Percentiles rank a stretch among this genome's conserved stretches.
Conservation (phyloP, 2,329 filamentous ascomycete species). For the Paecilomyces sp. region DNA sequence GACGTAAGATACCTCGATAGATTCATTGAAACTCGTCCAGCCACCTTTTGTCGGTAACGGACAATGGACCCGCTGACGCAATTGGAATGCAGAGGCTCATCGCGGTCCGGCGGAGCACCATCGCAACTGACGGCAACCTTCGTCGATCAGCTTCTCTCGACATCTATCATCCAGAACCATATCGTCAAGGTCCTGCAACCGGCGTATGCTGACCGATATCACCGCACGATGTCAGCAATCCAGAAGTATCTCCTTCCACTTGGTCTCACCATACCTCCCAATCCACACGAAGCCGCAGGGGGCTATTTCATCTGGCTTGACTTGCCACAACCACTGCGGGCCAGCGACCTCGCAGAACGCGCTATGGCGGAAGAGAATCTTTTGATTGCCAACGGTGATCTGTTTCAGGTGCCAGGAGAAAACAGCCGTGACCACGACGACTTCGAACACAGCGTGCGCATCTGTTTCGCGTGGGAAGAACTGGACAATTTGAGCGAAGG, state of each 20-base stretch:
- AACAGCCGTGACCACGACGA: conserved; percentile 38
- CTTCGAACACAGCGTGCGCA: conserved; percentile 55
- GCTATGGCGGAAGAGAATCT: conserved; percentile 59
- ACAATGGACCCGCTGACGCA: conserved; percentile 6
- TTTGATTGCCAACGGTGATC: conserved; percentile 58
- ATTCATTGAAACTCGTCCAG: conserved; percentile 5
- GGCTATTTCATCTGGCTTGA: conserved; percentile 83
- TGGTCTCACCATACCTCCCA: conserved; percentile 42
- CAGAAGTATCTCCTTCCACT: conserved; percentile 54
- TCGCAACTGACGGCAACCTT: conserved; percentile 54
- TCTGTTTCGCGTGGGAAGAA: conserved; percentile 69
- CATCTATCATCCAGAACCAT: conserved; percentile 46
- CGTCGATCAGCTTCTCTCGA: conserved; percentile 47
- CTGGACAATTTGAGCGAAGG: conserved; percentile 61
- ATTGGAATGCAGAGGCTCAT: conserved; percentile 42
- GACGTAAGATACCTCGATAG: conserved; percentile 38
- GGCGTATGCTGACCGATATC: conserved; percentile 48
- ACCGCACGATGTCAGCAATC: conserved; percentile 53
- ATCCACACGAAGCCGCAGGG: conserved; percentile 49
- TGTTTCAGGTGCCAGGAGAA: conserved; percentile 62
- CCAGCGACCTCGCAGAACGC: conserved; percentile 48
- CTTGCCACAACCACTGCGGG: conserved; percentile 50
- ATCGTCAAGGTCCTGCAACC: conserved; percentile 49
- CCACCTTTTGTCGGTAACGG: conserved; percentile 13
- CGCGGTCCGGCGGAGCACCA: conserved; percentile 52